phyloP scores from a whole-genome alignment of 345 rosid species.

The Hypericum androsaemum region DNA sequence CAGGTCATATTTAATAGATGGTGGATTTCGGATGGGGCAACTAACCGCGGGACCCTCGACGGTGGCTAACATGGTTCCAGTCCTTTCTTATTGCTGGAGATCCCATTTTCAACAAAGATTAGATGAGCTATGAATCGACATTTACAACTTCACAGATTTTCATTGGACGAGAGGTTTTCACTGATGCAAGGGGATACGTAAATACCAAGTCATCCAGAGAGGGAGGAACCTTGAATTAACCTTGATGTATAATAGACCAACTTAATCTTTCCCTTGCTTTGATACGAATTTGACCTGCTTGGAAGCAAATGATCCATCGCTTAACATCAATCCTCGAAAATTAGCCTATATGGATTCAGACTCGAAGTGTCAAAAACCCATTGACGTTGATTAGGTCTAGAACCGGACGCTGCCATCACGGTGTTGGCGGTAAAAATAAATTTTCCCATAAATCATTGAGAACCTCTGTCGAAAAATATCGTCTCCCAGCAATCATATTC shows the following conservation, averaged over 20 bases:
- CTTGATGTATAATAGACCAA: too few species aligned
- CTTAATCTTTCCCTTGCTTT: too few species aligned
- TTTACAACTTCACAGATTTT: conserved; percentile 10
- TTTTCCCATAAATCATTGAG: background rate
- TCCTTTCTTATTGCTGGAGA: conserved; percentile 9
- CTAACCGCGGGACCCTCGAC: conserved; percentile 15
- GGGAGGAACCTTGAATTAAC: too few species aligned
- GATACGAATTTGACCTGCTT: too few species aligned
- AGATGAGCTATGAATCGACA: conserved; percentile 2
- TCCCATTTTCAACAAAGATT: conserved; percentile 14
- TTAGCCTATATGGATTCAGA: too few species aligned
- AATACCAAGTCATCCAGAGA: background rate
- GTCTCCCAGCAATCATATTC: conserved; percentile 2
- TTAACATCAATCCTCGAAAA: too few species aligned
- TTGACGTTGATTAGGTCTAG: too few species aligned
- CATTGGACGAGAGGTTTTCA: background rate
- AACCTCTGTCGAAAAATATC: background rate
- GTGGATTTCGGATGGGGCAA: conserved; percentile 8
- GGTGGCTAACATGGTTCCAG: conserved; percentile 4
- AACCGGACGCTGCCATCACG: too few species aligned
- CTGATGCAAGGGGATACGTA: background rate
- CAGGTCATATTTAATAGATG: conserved; percentile 1
- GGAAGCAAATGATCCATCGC: too few species aligned
- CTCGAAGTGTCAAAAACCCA: too few species aligned
- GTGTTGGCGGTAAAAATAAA: too few species aligned